Evolutionary conservation across 805 yeast genomes (phyloP).

Genomic region (Teunomyces kruisii): DNA sequence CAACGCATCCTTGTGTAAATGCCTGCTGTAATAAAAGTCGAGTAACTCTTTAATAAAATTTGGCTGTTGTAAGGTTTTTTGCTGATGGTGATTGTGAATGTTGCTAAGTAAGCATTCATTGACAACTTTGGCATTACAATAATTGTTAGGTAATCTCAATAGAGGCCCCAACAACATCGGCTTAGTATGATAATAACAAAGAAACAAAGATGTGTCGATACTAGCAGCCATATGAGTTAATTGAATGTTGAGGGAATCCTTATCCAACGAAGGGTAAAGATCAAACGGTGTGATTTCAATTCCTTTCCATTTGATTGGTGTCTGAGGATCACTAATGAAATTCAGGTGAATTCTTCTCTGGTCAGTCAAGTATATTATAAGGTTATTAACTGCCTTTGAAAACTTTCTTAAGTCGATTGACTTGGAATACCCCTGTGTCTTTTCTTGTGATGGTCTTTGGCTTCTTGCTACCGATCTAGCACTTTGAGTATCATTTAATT

Average conservation of each 20-base stretch:
- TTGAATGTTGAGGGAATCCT: constrained; percentile 18
- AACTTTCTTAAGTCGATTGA: constrained; percentile 25
- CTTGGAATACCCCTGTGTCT: constrained; percentile 13
- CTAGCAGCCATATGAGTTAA: constrained; percentile 38
- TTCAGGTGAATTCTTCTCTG: constrained; percentile 49
- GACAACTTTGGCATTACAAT: constrained; percentile 67
- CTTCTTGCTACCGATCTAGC: constrained; percentile 1
- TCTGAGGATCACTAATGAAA: constrained; percentile 32
- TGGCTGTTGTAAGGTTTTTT: constrained; percentile 17
- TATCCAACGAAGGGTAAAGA: constrained; percentile 34
- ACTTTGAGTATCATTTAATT: constrained; percentile 3
- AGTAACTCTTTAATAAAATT: constrained; percentile 64
- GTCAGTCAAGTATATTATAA: constrained; percentile 52
- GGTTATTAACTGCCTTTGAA: constrained; percentile 36
- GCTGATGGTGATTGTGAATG: constrained; percentile 20
- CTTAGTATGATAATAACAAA: constrained; percentile 66
- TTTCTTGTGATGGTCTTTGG: background rate
- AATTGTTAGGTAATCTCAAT: constrained; percentile 67
- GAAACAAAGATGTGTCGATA: constrained; percentile 78
- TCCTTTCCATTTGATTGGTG: constrained; percentile 44
- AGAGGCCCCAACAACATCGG: constrained; percentile 81
- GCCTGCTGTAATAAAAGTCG: constrained; percentile 70
- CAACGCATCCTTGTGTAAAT: constrained; percentile 66
- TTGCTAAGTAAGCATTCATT: constrained; percentile 48
- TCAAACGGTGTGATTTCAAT: constrained; percentile 42